phyloP scores from a whole-genome alignment of 352 stramenopile species.

The Phytophthora pistaciae region DNA sequence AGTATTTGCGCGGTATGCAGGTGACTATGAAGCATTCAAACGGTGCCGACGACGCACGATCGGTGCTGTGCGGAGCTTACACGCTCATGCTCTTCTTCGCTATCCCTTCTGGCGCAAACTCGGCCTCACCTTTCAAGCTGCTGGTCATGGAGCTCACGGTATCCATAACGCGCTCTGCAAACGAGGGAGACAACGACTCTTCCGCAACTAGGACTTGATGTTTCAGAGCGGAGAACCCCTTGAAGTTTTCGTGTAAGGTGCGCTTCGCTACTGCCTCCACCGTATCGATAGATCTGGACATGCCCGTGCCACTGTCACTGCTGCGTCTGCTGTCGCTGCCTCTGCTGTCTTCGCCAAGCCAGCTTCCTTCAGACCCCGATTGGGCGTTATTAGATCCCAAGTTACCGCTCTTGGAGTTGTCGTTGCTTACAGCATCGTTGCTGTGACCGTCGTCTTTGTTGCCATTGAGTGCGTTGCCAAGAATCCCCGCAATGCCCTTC shows the following conservation, averaged over 20 bases:
- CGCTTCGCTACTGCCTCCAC: conserved; percentile 27
- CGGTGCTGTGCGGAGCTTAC: neutral
- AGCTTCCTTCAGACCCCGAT: conserved; percentile 19
- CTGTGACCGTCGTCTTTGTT: neutral
- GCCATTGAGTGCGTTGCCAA: neutral
- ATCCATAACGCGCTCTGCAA: conserved; percentile 19
- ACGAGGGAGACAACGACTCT: conserved; percentile 18
- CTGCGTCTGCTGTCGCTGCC: conserved; percentile 4
- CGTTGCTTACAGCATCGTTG: neutral
- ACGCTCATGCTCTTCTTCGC: conserved; percentile 20
- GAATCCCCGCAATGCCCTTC: neutral
- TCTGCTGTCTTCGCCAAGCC: conserved; percentile 15
- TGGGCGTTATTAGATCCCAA: conserved; percentile 3
- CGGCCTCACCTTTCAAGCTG: conserved; percentile 20
- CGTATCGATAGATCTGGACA: conserved; percentile 12
- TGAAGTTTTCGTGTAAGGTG: conserved; percentile 27
- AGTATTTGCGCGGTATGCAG: no score
- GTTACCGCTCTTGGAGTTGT: neutral
- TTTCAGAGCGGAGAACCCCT: conserved; percentile 27
- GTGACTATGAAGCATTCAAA: no score
- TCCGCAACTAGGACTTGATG: conserved; percentile 26
- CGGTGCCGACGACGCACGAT: no score
- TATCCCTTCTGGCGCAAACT: neutral
- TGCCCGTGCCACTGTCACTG: neutral
- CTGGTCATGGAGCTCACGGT: conserved; percentile 17